Conservation (phyloP, 2,329 filamentous ascomycete genomes). For the Chaetomium globosum region DNA sequence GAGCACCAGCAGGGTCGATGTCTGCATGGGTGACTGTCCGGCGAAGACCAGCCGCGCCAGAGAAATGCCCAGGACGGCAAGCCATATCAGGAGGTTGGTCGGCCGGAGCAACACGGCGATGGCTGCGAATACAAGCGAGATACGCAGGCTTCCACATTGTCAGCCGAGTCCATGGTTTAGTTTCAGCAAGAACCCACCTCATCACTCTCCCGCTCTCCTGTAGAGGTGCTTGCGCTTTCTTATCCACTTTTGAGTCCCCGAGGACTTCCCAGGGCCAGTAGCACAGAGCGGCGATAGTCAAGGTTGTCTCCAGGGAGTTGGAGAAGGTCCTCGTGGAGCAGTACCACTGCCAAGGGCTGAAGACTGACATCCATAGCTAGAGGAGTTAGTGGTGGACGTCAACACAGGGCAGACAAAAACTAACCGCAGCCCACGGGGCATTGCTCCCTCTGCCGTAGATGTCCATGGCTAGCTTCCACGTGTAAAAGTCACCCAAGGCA, state of each 20-base stretch:
- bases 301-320: constrained; percentile 87
- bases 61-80: constrained; percentile 62
- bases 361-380: constrained; percentile 69
- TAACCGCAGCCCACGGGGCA: constrained; percentile 70
- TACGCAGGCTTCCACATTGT: constrained; percentile 51
- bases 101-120: constrained; percentile 83
- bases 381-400: neutral
- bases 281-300: constrained; percentile 78
- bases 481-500: constrained; percentile 79
- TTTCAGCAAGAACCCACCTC: constrained; percentile 34
- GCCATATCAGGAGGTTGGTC: constrained; percentile 87
- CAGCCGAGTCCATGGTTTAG: neutral
- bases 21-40: constrained; percentile 50
- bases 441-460: constrained; percentile 69
- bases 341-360: constrained; percentile 96
- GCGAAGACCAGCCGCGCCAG: constrained; percentile 39
- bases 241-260: constrained; percentile 45
- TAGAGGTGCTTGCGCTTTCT: constrained; percentile 43
- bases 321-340: constrained; percentile 91
- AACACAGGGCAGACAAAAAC: constrained; percentile 39
- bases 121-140: constrained; percentile 74
- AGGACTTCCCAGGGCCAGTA: constrained; percentile 85
- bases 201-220: constrained; percentile 32
- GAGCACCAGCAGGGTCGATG: constrained; percentile 55
- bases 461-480: constrained; percentile 76